These are phyloP conservation scores for Datura wrightii DNA, from an alignment of 257 asterid species.

Conservation along the genomic window DNA sequence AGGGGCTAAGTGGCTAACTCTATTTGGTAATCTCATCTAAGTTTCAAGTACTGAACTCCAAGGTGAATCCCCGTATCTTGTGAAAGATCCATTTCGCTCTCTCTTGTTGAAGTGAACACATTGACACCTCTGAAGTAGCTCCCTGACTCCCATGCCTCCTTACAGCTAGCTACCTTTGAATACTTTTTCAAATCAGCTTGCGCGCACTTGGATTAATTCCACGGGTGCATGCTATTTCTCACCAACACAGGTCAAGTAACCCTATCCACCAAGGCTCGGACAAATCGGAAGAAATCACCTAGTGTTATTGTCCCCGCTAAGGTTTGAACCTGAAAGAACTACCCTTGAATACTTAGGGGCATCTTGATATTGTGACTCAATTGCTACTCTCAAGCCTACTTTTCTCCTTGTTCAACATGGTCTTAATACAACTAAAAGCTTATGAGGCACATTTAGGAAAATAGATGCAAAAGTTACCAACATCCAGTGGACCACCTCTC, in stretches of 20 bases:
- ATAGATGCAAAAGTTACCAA: not conserved
- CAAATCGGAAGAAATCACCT: not conserved
- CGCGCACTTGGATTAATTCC: not conserved
- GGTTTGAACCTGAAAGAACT: not conserved
- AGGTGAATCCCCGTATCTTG: not conserved
- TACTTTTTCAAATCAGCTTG: not conserved
- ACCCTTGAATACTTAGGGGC: not conserved
- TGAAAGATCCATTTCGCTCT: not conserved
- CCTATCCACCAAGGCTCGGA: not conserved
- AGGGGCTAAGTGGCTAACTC: not conserved
- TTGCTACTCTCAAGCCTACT: not conserved
- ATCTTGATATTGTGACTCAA: not conserved
- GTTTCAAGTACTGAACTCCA: not conserved
- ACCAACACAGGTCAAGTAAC: not conserved
- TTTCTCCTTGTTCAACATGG: not conserved
- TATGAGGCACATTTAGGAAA: not conserved
- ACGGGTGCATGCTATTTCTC: too few relatives aligned
- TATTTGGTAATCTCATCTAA: not conserved
- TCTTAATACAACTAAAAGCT: not conserved
- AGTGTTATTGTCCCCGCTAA: not conserved
- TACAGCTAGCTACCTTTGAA: not conserved
- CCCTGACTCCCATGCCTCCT: not conserved
- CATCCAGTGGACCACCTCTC: not conserved
- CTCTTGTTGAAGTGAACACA: not conserved
- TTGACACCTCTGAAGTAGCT: not conserved